Percentiles rank a stretch among this genome's conserved stretches.
Conservation (phyloP, 2,329 filamentous ascomycete genomes). For the Graphilbum fragrans region DNA sequence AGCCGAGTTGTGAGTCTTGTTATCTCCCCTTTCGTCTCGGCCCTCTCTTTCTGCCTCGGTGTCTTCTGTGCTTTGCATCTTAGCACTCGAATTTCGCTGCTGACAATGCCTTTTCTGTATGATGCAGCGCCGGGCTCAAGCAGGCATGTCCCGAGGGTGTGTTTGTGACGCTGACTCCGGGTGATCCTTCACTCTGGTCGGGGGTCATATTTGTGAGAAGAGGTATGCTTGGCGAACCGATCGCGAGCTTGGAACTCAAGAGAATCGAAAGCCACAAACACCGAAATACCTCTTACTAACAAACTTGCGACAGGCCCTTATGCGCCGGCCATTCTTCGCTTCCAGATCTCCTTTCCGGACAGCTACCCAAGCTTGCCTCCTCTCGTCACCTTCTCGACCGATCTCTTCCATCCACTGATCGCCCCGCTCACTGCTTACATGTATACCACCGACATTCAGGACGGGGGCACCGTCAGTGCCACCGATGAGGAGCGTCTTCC, state of each 20-base stretch:
- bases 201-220: conserved; percentile 86
- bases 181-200: conserved; percentile 72
- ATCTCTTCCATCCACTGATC: conserved; percentile 90
- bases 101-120: not conserved
- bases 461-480: conserved; percentile 67
- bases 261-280: no score
- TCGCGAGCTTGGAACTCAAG: no score
- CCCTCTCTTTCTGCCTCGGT: not conserved
- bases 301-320: conserved; percentile 90
- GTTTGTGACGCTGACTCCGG: conserved; percentile 73
- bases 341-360: conserved; percentile 78
- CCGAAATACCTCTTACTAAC: no score
- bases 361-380: conserved; percentile 71
- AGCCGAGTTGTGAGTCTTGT: conserved; percentile 59
- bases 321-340: conserved; percentile 72
- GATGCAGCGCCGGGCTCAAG: conserved; percentile 60
- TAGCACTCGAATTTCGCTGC: no score
- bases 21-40: not conserved
- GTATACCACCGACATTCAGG: conserved; percentile 69
- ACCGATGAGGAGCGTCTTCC: conserved; percentile 73
- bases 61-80: not conserved
- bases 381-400: conserved; percentile 75
- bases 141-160: conserved; percentile 75
- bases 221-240: conserved; percentile 55
- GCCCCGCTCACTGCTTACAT: conserved; percentile 91